A percentile compares a stretch with the other conserved stretches of the same genome.
phyloP scores from a whole-genome alignment of 768 basidiomycete genomes.

The Phaeotremella fagi region DNA sequence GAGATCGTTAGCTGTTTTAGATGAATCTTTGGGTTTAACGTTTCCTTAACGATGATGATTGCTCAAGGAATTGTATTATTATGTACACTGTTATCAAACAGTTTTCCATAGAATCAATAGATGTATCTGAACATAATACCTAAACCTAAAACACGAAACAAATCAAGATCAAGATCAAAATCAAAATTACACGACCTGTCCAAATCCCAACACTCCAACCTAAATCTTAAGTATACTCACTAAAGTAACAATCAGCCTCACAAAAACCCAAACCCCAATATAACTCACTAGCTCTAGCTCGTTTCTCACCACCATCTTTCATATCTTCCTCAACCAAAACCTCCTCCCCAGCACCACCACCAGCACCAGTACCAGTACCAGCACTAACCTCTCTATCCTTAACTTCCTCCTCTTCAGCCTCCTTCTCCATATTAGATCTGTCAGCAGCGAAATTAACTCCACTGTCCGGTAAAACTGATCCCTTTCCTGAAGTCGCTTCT shows the following conservation, averaged over 20 bases:
- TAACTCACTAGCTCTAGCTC: constrained; percentile 3
- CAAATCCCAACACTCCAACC: neutral
- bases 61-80: too few relatives aligned
- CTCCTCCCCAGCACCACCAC: constrained; percentile 5
- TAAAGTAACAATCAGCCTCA: neutral
- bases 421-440: constrained; percentile 38
- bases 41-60: too few relatives aligned
- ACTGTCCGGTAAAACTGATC: constrained; percentile 31
- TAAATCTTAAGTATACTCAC: constrained; percentile 21
- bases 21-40: too few relatives aligned
- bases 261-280: neutral
- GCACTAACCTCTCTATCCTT: constrained; percentile 24
- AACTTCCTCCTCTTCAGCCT: constrained; percentile 38
- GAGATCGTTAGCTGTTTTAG: too few relatives aligned
- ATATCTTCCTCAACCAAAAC: constrained; percentile 12
- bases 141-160: too few relatives aligned
- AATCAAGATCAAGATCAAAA: too few relatives aligned
- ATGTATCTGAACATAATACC: neutral
- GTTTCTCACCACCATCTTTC: constrained; percentile 12
- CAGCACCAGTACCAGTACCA: neutral
- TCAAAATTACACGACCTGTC: too few relatives aligned
- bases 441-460: constrained; percentile 36
- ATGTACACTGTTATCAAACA: too few relatives aligned
- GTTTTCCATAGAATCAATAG: too few relatives aligned
- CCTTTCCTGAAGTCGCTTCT: constrained; percentile 47